These are phyloP conservation scores for Marvania coccoides DNA, from an alignment of 139 green algal genomes.

Conservation along the genomic window DNA sequence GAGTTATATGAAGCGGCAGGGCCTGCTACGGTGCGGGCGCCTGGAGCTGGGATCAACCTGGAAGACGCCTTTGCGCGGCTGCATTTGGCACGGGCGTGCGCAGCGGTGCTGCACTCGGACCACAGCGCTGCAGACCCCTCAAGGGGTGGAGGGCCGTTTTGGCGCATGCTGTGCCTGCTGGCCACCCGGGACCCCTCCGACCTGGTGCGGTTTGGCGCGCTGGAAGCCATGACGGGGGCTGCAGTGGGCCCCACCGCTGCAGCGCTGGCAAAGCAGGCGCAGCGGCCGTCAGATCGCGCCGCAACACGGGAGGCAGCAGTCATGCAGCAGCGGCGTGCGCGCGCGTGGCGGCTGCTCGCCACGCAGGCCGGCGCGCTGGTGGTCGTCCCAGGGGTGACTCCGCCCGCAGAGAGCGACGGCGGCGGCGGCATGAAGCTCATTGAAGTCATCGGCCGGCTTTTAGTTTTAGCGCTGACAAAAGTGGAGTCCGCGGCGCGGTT, in stretches of 20 bases:
- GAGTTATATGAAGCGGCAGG: constrained; percentile 23
- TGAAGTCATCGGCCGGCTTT: constrained; percentile 24
- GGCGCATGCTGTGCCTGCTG: constrained; percentile 39
- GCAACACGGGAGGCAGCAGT: constrained; percentile 22
- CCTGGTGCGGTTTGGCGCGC: constrained; percentile 45
- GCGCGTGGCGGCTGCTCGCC: constrained; percentile 60
- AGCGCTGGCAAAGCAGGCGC: background rate
- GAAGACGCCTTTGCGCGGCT: constrained; percentile 57
- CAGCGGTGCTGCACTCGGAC: constrained; percentile 54
- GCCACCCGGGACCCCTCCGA: constrained; percentile 52
- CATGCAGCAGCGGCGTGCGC: constrained; percentile 19
- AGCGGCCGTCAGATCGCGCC: background rate
- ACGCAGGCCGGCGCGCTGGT: constrained; percentile 22
- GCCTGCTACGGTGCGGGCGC: background rate
- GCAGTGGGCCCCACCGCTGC: constrained; percentile 19
- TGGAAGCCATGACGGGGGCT: constrained; percentile 57
- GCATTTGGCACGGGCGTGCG: constrained; percentile 64
- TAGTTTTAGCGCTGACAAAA: constrained; percentile 34
- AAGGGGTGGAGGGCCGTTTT: constrained; percentile 28
- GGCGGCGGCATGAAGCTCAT: constrained; percentile 8
- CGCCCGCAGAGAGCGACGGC: background rate
- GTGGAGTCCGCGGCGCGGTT: constrained; percentile 7
- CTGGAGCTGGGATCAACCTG: constrained; percentile 34
- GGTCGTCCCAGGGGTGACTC: constrained; percentile 5
- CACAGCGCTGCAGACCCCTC: constrained; percentile 24